Evolutionary conservation across 768 basidiomycete species (phyloP), one percentile per base, ranked within the genome.

Genomic region (Hysterangium stoloniferum): DNA sequence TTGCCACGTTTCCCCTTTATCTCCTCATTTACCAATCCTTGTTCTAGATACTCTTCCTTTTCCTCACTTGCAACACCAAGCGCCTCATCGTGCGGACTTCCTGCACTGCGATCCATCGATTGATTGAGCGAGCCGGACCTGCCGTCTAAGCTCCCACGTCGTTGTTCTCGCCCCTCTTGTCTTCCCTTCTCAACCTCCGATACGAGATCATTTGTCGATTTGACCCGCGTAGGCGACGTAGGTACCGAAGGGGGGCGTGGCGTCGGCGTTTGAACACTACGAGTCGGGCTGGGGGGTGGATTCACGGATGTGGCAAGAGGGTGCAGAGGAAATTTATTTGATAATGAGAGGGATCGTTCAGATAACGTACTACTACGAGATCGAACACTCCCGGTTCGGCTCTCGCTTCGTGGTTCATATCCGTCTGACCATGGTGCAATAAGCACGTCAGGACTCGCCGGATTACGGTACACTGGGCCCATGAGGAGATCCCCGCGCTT

Each of bases 171-270:
- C 57, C 38, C 48, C 43, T 48, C 47, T 43, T 40, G 48, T 54
- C 36, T 67, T 61, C 32, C 56, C 53, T 22, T 55, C 46, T 19
- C 56, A 57, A 44, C 65, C 51, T 68, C 67, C 12, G 59, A 67
- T 52, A 71, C 66, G 19, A 75, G 56, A 52, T 84, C 77, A 32
- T 74, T 74, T n/a, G 73, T 76, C 15, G 81, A 77, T 27, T 74
- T 75, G 24, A 74, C 71, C 29, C 76, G 74, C 12, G 73, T 72
- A 1, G 81, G 76, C 35, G 79, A 77, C 33, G 62, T 68, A 33
- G 75, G 65, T 61, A 25, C 58, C 43, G 55, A 55, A 12, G 73
- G 64, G 0, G 66, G 56, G n/a, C 66, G 68, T 2, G 64, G 49
- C 1, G 49, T 51, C 6, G 49, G 37, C 6, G 49, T 42, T 4